These are phyloP conservation scores for Malus fusca DNA, from an alignment of 306 rosid species.

Conservation along the genomic window DNA sequence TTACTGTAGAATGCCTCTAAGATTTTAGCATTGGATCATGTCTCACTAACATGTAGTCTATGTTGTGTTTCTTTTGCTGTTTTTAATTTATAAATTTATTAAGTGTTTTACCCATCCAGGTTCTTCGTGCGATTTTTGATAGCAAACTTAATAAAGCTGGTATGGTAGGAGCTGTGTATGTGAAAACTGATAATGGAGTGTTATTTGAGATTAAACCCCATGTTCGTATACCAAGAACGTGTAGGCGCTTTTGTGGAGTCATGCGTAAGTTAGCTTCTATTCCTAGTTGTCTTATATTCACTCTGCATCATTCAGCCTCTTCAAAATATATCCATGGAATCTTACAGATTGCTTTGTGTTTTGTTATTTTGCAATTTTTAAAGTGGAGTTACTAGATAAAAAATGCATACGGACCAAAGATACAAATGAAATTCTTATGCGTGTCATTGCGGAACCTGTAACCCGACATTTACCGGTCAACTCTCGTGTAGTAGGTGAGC, in stretches of 20 bases:
- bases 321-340: not conserved
- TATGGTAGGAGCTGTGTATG: slow-evolving; percentile 28
- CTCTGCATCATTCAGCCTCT: no score
- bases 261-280: slow-evolving; percentile 17
- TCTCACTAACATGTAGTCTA: not conserved
- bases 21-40: not conserved
- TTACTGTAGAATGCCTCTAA: not conserved
- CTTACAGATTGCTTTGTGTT: not conserved
- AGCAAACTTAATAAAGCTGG: slow-evolving; percentile 36
- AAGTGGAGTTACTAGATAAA: slow-evolving; percentile 29
- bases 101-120: slow-evolving; percentile 6
- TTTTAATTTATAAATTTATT: not conserved
- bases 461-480: slow-evolving; percentile 19
- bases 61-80: not conserved
- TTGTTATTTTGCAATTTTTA: not conserved
- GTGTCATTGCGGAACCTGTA: slow-evolving; percentile 19
- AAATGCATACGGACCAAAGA: slow-evolving; percentile 17
- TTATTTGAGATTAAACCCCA: slow-evolving; percentile 37
- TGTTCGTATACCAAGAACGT: slow-evolving; percentile 29
- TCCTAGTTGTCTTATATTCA: not conserved
- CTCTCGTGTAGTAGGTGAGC: slow-evolving; percentile 23
- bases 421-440: slow-evolving; percentile 26
- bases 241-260: slow-evolving; percentile 32
- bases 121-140: slow-evolving; percentile 22
- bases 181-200: slow-evolving; percentile 26